These are phyloP conservation scores for Ganoderma lucidum DNA, from an alignment of 1,284 basidiomycete genomes.

Conservation along the genomic window DNA sequence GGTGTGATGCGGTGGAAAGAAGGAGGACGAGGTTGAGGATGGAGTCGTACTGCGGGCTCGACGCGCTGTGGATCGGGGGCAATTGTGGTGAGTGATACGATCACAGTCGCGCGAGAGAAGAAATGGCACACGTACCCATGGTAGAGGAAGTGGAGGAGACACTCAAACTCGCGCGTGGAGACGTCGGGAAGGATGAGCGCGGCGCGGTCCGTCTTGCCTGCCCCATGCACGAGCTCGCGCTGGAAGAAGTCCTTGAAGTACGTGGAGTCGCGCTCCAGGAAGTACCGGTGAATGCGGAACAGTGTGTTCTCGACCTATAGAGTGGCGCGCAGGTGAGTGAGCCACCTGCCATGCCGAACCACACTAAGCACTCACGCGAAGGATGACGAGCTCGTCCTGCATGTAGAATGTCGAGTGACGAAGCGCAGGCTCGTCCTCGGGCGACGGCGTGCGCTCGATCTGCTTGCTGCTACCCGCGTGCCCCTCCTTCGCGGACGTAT, in stretches of 20 bases:
- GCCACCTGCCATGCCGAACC: not conserved
- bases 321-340: slow-evolving; percentile 2
- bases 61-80: slow-evolving; percentile 12
- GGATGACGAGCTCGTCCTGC: slow-evolving; percentile 38
- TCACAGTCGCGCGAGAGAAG: not conserved
- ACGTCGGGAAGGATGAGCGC: slow-evolving; percentile 35
- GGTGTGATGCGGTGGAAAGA: slow-evolving; percentile 37
- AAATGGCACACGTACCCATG: slow-evolving; percentile 28
- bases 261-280: slow-evolving; percentile 42
- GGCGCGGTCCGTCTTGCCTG: slow-evolving; percentile 35
- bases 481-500: slow-evolving; percentile 21
- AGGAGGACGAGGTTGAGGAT: slow-evolving; percentile 34
- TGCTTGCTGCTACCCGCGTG: slow-evolving; percentile 22
- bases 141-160: slow-evolving; percentile 40
- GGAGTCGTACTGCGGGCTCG: slow-evolving; percentile 26
- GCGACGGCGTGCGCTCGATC: slow-evolving; percentile 17
- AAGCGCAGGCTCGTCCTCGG: slow-evolving; percentile 25
- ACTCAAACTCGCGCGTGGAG: slow-evolving; percentile 37
- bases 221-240: slow-evolving; percentile 27
- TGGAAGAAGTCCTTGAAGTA: slow-evolving; percentile 43
- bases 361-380: slow-evolving; percentile 29
- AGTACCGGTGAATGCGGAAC: slow-evolving; percentile 44
- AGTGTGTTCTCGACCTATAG: slow-evolving; percentile 39
- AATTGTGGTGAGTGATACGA: not conserved
- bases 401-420: slow-evolving; percentile 39